Evolutionary conservation across 148 eudicot species (phyloP).

Genomic region (Rhododendron ovatum): DNA sequence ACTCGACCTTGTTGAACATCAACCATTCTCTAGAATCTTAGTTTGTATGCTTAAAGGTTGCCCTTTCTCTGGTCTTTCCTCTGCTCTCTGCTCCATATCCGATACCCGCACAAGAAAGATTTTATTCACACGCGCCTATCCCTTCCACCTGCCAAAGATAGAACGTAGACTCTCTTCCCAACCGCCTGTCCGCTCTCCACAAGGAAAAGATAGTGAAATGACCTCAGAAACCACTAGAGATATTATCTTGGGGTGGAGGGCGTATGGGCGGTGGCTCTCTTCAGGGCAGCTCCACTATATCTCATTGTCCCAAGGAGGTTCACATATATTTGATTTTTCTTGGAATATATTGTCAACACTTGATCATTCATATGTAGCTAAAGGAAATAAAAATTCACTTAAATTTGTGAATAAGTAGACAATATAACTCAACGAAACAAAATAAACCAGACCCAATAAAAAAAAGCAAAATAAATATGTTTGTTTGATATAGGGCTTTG

Average conservation of each 20-base stretch:
- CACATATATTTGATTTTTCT: neutral
- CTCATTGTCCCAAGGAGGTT: no score
- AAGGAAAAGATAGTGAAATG: neutral
- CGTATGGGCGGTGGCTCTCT: neutral
- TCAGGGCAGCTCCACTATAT: no score
- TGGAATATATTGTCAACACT: neutral
- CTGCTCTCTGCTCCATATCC: neutral
- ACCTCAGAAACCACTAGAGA: neutral
- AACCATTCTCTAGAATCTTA: neutral
- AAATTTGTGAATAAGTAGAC: neutral
- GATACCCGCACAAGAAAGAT: neutral
- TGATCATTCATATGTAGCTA: neutral
- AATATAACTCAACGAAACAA: neutral
- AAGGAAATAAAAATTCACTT: neutral
- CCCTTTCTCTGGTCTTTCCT: neutral
- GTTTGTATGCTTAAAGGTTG: neutral
- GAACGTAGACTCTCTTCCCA: neutral
- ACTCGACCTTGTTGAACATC: neutral
- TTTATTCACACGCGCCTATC: neutral
- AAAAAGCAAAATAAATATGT: neutral
- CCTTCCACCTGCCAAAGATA: neutral
- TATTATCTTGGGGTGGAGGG: neutral
- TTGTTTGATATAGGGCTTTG: neutral
- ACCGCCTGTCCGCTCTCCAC: neutral
- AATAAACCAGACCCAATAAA: neutral